Conservation (phyloP, 805 yeast species). For the Schizosaccharomyces octosporus region DNA sequence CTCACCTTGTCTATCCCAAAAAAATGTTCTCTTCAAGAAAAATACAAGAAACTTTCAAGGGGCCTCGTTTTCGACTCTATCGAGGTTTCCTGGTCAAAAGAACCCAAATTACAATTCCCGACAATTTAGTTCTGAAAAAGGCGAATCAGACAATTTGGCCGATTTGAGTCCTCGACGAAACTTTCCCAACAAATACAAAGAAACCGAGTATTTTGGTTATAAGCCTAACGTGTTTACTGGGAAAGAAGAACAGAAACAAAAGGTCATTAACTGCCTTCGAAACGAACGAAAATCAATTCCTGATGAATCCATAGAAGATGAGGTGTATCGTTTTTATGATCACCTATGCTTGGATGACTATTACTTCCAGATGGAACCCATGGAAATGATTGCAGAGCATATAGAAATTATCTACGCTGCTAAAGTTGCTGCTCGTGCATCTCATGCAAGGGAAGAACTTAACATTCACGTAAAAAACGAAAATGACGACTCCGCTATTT, state of each 20-base stretch:
- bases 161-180: too few relatives aligned
- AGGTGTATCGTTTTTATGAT: constrained; percentile 50
- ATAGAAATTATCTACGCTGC: constrained; percentile 80
- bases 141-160: too few relatives aligned
- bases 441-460: constrained; percentile 24
- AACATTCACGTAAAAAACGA: constrained; percentile 60
- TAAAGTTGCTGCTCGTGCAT: constrained; percentile 67
- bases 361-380: constrained; percentile 67
- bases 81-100: too few relatives aligned
- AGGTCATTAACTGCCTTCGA: not conserved
- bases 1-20: too few relatives aligned
- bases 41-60: too few relatives aligned
- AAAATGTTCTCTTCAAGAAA: too few relatives aligned
- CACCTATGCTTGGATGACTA: constrained; percentile 36
- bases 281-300: not conserved
- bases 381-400: constrained; percentile 56
- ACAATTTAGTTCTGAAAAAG: too few relatives aligned
- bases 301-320: not conserved
- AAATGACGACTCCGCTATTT: constrained; percentile 67
- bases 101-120: too few relatives aligned
- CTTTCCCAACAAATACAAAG: not conserved
- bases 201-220: not conserved
- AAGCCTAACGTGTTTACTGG: not conserved
- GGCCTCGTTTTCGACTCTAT: too few relatives aligned
- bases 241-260: not conserved